These are phyloP conservation scores for Lathyrus sativus DNA, from an alignment of 306 rosid genomes.

Conservation along the genomic window DNA sequence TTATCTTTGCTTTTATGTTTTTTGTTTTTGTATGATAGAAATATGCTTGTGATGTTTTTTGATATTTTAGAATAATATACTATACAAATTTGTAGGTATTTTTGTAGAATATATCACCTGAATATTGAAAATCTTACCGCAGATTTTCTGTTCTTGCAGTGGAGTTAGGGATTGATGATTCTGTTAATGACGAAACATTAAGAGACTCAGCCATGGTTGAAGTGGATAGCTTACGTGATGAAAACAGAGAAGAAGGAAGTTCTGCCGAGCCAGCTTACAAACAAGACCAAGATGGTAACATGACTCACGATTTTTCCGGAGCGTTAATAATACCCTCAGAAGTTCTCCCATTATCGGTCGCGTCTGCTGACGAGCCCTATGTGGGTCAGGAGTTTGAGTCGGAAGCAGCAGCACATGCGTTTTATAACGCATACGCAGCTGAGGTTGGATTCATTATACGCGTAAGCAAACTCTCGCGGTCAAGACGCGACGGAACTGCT, in stretches of 20 bases:
- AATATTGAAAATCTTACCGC: conserved; percentile 23
- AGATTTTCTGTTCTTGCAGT: conserved; percentile 59
- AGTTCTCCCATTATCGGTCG: conserved; percentile 52
- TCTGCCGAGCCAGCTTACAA: conserved; percentile 61
- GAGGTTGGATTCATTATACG: conserved; percentile 82
- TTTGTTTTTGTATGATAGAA: background rate
- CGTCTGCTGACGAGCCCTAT: conserved; percentile 72
- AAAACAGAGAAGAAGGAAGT: conserved; percentile 62
- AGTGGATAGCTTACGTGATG: conserved; percentile 53
- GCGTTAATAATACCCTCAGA: conserved; percentile 49
- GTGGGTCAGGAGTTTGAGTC: conserved; percentile 93
- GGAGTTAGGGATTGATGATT: conserved; percentile 74
- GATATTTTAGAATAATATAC: background rate
- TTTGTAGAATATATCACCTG: conserved; percentile 32
- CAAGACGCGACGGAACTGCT: conserved; percentile 91
- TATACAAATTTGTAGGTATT: conserved; percentile 10
- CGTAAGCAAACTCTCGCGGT: conserved; percentile 93
- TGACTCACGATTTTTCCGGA: conserved; percentile 57
- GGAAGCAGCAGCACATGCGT: conserved; percentile 89
- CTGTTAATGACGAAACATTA: conserved; percentile 52
- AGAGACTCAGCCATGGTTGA: conserved; percentile 53
- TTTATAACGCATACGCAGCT: conserved; percentile 88
- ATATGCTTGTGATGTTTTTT: background rate
- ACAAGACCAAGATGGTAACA: conserved; percentile 54
- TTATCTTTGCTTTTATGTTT: too few relatives aligned